These are phyloP conservation scores for Suillus subalutaceus DNA, from an alignment of 768 basidiomycete species.

Conservation along the genomic window DNA sequence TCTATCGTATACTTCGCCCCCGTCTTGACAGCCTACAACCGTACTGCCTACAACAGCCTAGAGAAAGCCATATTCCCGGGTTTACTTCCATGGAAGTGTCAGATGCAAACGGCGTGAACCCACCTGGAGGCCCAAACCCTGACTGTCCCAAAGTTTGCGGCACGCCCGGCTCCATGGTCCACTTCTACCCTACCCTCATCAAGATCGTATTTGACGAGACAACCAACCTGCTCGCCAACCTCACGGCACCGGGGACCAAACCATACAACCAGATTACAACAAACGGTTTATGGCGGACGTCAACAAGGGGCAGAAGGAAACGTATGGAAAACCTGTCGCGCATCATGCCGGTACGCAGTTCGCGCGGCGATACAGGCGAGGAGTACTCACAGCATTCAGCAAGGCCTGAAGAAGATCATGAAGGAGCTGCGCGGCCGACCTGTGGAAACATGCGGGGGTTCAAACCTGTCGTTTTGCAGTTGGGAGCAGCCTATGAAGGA, in stretches of 20 bases:
- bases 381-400: conserved; percentile 22
- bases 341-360: conserved; percentile 9
- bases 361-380: conserved; percentile 20
- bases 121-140: conserved; percentile 75
- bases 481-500: conserved; percentile 65
- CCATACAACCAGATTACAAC: conserved; percentile 46
- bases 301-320: conserved; percentile 16
- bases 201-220: conserved; percentile 53
- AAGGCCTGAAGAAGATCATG: conserved; percentile 38
- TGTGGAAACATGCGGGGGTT: conserved; percentile 51
- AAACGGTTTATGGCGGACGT: conserved; percentile 42
- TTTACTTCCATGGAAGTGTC: conserved; percentile 81
- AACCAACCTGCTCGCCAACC: conserved; percentile 32
- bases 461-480: conserved; percentile 50
- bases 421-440: conserved; percentile 23
- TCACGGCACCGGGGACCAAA: conserved; percentile 41
- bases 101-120: conserved; percentile 52
- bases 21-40: conserved; percentile 48
- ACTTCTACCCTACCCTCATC: conserved; percentile 58
- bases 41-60: conserved; percentile 45
- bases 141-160: conserved; percentile 80
- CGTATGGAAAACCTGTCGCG: conserved; percentile 13
- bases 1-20: conserved; percentile 47
- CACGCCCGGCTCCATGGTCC: conserved; percentile 79
- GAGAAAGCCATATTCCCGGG: conserved; percentile 63